phyloP scores from a whole-genome alignment of 768 basidiomycete genomes.

The Glaciozyma martinii region DNA sequence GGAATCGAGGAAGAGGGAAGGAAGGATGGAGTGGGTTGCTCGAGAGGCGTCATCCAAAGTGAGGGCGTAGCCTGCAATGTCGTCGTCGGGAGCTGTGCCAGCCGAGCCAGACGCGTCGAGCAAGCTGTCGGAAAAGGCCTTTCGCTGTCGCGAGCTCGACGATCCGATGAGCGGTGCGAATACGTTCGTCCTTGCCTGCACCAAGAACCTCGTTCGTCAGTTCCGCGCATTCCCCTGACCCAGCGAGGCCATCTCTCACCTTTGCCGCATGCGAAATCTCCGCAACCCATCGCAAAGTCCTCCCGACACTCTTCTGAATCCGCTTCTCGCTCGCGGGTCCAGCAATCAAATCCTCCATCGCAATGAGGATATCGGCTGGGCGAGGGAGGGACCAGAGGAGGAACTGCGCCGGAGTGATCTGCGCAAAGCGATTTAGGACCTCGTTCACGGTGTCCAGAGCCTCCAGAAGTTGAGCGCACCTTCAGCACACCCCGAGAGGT shows the following conservation, averaged over 20 bases:
- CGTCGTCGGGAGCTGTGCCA: constrained; percentile 49
- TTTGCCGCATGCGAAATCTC: constrained; percentile 1
- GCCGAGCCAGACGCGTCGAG: constrained; percentile 45
- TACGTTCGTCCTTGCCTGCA: constrained; percentile 40
- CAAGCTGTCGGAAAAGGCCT: constrained; percentile 55
- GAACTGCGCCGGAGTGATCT: constrained; percentile 17
- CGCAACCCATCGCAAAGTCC: constrained; percentile 19
- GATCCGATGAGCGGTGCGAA: constrained; percentile 66
- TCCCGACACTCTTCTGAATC: constrained; percentile 16
- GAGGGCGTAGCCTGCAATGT: constrained; percentile 59
- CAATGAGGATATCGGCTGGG: constrained; percentile 27
- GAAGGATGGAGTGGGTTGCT: constrained; percentile 30
- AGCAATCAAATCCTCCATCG: constrained; percentile 23
- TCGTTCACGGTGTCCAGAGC: not conserved
- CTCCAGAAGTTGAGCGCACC: not conserved
- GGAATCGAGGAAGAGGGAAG: constrained; percentile 52
- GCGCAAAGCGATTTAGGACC: no score
- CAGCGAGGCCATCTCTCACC: not conserved
- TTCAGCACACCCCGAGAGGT: constrained; percentile 8
- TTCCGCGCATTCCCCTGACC: no score
- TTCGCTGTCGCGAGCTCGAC: constrained; percentile 50
- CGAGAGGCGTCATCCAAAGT: constrained; percentile 49
- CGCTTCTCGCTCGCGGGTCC: constrained; percentile 6
- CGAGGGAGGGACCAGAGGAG: constrained; percentile 5
- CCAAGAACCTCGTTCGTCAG: not conserved